Evolutionary conservation across 78 protist species (phyloP).

Genomic region (Chrysochromulina parva): DNA sequence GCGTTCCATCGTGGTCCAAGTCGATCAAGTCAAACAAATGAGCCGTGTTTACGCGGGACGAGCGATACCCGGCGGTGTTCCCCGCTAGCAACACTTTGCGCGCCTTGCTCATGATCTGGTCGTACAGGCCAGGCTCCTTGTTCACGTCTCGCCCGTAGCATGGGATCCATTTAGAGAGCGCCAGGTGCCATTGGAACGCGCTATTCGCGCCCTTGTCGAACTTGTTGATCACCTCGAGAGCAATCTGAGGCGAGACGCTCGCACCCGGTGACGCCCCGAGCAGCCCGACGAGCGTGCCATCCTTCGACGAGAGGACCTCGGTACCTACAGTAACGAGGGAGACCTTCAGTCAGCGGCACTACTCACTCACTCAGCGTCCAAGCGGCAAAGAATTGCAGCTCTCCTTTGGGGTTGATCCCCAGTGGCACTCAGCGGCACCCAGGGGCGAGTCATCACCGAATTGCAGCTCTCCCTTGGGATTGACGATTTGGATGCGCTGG

Average conservation of each 20-base stretch:
- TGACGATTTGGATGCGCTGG: conserved; percentile 24
- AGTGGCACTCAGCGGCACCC: too few species aligned
- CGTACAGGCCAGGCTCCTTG: neutral
- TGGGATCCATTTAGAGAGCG: neutral
- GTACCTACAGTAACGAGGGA: neutral
- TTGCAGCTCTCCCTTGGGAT: neutral
- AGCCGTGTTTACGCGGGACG: neutral
- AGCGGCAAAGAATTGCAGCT: too few species aligned
- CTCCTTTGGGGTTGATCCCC: too few species aligned
- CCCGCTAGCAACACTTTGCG: neutral
- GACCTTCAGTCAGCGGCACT: neutral
- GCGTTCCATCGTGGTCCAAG: neutral
- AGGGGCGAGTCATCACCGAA: too few species aligned
- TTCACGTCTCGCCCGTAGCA: neutral
- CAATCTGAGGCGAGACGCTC: neutral
- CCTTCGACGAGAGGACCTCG: neutral
- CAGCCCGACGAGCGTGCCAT: conserved; percentile 6
- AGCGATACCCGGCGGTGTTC: too few species aligned
- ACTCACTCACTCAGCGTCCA: too few species aligned
- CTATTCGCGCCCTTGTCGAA: neutral
- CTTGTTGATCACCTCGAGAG: neutral
- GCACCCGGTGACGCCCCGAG: conserved; percentile 18
- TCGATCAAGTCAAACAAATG: neutral
- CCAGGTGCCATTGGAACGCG: too few species aligned
- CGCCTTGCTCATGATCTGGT: neutral